Conservation (phyloP, 345 rosid species). For the Lepidium sativum region DNA sequence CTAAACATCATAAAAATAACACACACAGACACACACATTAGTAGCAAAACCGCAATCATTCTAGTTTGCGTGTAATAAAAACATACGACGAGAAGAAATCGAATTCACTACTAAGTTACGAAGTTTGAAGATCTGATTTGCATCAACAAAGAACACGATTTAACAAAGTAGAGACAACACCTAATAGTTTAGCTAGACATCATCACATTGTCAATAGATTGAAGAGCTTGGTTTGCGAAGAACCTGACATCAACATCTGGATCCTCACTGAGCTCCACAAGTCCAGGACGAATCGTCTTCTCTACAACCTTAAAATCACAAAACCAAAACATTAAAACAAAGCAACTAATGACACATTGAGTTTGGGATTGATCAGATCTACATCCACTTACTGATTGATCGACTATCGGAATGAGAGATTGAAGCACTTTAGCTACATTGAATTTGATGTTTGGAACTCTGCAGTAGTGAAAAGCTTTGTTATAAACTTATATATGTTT, state of each 20-base stretch:
- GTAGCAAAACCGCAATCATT: not conserved
- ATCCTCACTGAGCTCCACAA: conserved; percentile 86
- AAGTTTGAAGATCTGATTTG: not conserved
- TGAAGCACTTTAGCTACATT: conserved; percentile 94
- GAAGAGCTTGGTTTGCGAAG: conserved; percentile 82
- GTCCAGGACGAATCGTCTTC: conserved; percentile 72
- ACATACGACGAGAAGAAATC: conserved; percentile 4
- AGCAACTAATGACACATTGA: not conserved
- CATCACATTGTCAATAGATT: conserved; percentile 65
- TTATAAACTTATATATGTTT: not conserved
- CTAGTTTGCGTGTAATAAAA: conserved; percentile 6
- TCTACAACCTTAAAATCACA: conserved; percentile 52
- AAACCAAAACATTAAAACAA: not conserved
- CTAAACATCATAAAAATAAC: not conserved
- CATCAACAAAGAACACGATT: conserved; percentile 4
- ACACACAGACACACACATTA: not conserved
- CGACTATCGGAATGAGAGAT: conserved; percentile 79
- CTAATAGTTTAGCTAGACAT: conserved; percentile 48
- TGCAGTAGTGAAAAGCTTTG: conserved; percentile 25
- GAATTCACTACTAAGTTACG: conserved; percentile 9
- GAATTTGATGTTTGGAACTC: conserved; percentile 93
- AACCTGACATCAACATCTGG: conserved; percentile 94
- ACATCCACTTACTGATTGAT: conserved; percentile 58
- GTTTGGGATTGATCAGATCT: not conserved
- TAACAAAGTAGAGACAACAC: not conserved